Conservation (phyloP, 2,329 filamentous ascomycete species). For the Clonostachys rhizophaga region DNA sequence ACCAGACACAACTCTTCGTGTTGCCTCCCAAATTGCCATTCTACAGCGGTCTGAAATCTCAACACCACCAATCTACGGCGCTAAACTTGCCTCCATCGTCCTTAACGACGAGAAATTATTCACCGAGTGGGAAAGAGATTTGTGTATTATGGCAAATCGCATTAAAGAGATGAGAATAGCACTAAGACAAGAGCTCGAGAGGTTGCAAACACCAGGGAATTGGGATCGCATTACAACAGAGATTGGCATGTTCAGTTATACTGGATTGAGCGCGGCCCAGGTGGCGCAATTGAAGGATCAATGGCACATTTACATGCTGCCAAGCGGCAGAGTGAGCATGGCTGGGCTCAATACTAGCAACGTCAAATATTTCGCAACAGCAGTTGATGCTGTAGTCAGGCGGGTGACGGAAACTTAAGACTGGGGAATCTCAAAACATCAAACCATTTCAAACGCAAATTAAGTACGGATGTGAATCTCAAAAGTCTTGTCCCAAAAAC, state of each 20-base stretch:
- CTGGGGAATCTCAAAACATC: no score
- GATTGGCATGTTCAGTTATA: conserved; percentile 99
- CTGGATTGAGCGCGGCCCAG: conserved; percentile 70
- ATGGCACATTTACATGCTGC: conserved; percentile 85
- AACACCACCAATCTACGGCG: conserved; percentile 92
- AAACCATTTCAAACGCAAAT: no score
- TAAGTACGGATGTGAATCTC: no score
- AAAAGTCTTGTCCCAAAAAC: no score
- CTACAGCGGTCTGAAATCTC: conserved; percentile 97
- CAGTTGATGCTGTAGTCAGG: conserved; percentile 75
- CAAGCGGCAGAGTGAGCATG: conserved; percentile 98
- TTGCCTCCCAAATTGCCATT: conserved; percentile 86
- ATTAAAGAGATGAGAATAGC: conserved; percentile 88
- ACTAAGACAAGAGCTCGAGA: conserved; percentile 75
- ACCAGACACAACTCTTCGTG: conserved; percentile 52
- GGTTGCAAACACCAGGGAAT: conserved; percentile 76
- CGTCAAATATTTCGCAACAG: conserved; percentile 87
- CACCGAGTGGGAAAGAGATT: conserved; percentile 85
- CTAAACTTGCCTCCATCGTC: conserved; percentile 77
- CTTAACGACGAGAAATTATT: conserved; percentile 82
- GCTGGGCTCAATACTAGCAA: conserved; percentile 92
- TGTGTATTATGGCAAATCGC: conserved; percentile 89
- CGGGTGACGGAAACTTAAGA: no score
- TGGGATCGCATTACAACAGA: conserved; percentile 99
- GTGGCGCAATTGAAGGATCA: conserved; percentile 66